Evolutionary conservation across 768 basidiomycete genomes (phyloP).

Genomic region (Lactarius sanguifluus): DNA sequence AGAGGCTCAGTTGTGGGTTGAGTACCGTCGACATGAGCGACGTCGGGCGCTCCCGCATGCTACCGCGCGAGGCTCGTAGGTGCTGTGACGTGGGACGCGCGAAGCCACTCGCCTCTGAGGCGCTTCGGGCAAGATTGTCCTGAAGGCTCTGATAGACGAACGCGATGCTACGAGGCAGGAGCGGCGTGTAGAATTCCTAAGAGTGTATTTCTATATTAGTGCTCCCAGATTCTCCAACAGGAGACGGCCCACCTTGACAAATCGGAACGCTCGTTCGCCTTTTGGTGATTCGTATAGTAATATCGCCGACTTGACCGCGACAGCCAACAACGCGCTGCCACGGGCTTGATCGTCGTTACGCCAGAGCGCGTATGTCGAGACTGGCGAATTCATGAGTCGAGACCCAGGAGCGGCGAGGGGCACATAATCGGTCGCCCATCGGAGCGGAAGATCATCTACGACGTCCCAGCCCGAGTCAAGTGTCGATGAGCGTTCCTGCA

Average conservation of each 20-base stretch:
- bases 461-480: constrained; percentile 53
- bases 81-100: constrained; percentile 29
- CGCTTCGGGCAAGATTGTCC: constrained; percentile 45
- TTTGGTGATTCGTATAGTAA: constrained; percentile 79
- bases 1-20: constrained; percentile 74
- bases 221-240: neutral
- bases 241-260: constrained; percentile 60
- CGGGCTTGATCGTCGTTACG: constrained; percentile 51
- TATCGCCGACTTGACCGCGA: constrained; percentile 72
- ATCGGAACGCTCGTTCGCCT: constrained; percentile 79
- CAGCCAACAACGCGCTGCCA: constrained; percentile 59
- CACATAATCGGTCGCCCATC: constrained; percentile 88
- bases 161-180: constrained; percentile 59
- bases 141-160: constrained; percentile 71
- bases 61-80: constrained; percentile 8
- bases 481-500: neutral
- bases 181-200: constrained; percentile 83
- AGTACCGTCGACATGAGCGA: constrained; percentile 43
- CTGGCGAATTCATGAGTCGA: constrained; percentile 55
- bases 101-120: constrained; percentile 42
- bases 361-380: constrained; percentile 70
- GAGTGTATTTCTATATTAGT: neutral
- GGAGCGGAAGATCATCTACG: constrained; percentile 67
- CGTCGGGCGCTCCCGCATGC: constrained; percentile 11
- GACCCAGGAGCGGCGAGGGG: constrained; percentile 71